These are phyloP conservation scores for Pseudopithomyces chartarum DNA, from an alignment of 2,329 filamentous ascomycete genomes.

Conservation along the genomic window DNA sequence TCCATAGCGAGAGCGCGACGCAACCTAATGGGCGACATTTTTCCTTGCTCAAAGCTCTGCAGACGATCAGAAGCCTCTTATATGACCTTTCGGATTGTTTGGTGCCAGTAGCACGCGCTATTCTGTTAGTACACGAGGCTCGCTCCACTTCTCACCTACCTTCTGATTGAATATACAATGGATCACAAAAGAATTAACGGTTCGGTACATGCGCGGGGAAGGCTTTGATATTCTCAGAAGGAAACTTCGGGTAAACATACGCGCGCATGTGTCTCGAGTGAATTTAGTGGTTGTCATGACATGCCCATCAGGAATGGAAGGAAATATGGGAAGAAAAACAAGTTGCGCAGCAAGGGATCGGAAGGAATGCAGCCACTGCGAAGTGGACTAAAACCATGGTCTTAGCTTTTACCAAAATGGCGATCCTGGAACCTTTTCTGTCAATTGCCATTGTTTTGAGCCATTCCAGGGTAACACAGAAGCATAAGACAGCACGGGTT, in stretches of 20 bases:
- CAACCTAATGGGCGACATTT: slow-evolving; percentile 16
- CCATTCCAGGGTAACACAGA: no score
- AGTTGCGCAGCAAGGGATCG: slow-evolving; percentile 29
- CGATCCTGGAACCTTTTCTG: no score
- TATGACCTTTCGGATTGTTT: background rate
- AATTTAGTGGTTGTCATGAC: slow-evolving; percentile 42
- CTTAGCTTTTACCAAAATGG: background rate
- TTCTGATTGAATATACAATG: background rate
- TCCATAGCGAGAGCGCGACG: slow-evolving; percentile 16
- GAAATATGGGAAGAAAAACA: slow-evolving; percentile 39
- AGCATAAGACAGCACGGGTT: no score
- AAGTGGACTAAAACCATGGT: no score
- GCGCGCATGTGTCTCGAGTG: slow-evolving; percentile 33
- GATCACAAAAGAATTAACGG: slow-evolving; percentile 19
- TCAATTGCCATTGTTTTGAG: no score
- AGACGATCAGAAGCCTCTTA: background rate
- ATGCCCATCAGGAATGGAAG: slow-evolving; percentile 42
- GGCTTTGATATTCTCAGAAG: slow-evolving; percentile 18
- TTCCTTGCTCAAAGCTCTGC: background rate
- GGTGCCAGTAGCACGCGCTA: background rate
- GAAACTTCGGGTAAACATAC: slow-evolving; percentile 33
- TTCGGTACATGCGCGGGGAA: slow-evolving; percentile 23
- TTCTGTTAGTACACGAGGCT: background rate
- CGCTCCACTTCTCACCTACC: slow-evolving; percentile 24
- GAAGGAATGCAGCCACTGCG: slow-evolving; percentile 30